phyloP scores from a whole-genome alignment of 2,329 filamentous ascomycete genomes.

The Cladophialophora bantiana region DNA sequence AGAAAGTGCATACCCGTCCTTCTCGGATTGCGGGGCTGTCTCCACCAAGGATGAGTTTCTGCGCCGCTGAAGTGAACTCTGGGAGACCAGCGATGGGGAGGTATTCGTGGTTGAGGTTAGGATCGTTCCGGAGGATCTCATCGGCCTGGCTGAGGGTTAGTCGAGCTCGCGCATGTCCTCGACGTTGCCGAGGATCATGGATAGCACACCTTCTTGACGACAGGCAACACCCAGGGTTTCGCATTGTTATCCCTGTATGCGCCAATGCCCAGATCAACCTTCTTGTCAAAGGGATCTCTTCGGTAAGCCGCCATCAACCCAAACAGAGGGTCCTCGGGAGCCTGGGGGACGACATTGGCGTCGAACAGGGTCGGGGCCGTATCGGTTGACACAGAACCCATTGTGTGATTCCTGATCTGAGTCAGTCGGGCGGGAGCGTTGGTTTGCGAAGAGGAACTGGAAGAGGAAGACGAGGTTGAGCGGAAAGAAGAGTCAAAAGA shows the following conservation, averaged over 20 bases:
- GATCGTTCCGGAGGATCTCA: conserved; percentile 84
- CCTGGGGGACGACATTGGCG: conserved; percentile 79
- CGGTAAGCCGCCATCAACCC: conserved; percentile 88
- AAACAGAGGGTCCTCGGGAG: conserved; percentile 94
- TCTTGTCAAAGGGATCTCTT: conserved; percentile 76
- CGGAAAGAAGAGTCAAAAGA: conserved; percentile 12
- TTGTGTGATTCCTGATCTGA: conserved; percentile 72
- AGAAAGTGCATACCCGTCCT: conserved; percentile 66
- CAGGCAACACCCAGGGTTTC: conserved; percentile 96
- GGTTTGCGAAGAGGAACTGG: conserved; percentile 54
- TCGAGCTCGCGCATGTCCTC: background rate
- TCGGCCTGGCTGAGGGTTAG: conserved; percentile 71
- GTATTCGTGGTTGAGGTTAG: conserved; percentile 96
- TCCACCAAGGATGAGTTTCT: conserved; percentile 83
- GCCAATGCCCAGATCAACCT: conserved; percentile 94
- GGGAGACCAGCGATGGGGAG: conserved; percentile 90
- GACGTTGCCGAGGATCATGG: background rate
- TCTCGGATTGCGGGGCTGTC: conserved; percentile 83
- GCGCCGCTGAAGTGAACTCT: conserved; percentile 85
- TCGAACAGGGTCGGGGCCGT: conserved; percentile 69
- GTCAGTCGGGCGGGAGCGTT: conserved; percentile 56
- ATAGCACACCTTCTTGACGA: conserved; percentile 82
- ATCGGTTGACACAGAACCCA: conserved; percentile 59
- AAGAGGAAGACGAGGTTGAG: conserved; percentile 43
- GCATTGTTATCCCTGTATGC: conserved; percentile 94